Conservation (phyloP, 2,329 filamentous ascomycete species). For the Epichloe festucae region DNA sequence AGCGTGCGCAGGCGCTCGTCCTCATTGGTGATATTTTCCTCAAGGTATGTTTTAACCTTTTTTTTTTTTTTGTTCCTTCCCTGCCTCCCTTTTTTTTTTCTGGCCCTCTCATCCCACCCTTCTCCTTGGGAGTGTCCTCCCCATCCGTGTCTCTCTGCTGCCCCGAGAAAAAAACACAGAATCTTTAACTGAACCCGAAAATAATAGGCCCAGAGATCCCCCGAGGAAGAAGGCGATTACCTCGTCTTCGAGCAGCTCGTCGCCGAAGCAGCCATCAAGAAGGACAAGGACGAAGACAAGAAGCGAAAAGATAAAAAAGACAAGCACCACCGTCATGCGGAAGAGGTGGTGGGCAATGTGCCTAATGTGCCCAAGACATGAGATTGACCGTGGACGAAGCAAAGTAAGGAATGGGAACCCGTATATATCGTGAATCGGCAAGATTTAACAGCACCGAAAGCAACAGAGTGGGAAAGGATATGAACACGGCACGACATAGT, state of each 20-base stretch:
- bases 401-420: too few relatives aligned
- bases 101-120: not conserved
- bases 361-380: conserved; percentile 13
- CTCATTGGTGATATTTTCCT: conserved; percentile 81
- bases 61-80: not conserved
- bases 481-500: not conserved
- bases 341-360: conserved; percentile 14
- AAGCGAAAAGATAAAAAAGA: conserved; percentile 42
- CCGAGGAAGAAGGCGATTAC: conserved; percentile 96
- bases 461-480: too few relatives aligned
- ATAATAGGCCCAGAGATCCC: conserved; percentile 66
- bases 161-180: too few relatives aligned
- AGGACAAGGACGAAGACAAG: conserved; percentile 72
- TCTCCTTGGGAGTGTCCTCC: too few relatives aligned
- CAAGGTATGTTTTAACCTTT: conserved; percentile 47
- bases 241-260: conserved; percentile 98
- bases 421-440: not conserved
- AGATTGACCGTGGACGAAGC: not conserved
- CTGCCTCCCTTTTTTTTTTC: not conserved
- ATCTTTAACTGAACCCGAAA: not conserved
- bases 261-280: conserved; percentile 90
- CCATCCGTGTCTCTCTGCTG: too few relatives aligned
- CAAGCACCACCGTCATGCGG: conserved; percentile 22
- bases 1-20: conserved; percentile 80
- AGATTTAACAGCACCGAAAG: not conserved